Base-by-base conservation (phyloP, 2,329 filamentous ascomycete species). In the Cadophora sp. region DNA sequence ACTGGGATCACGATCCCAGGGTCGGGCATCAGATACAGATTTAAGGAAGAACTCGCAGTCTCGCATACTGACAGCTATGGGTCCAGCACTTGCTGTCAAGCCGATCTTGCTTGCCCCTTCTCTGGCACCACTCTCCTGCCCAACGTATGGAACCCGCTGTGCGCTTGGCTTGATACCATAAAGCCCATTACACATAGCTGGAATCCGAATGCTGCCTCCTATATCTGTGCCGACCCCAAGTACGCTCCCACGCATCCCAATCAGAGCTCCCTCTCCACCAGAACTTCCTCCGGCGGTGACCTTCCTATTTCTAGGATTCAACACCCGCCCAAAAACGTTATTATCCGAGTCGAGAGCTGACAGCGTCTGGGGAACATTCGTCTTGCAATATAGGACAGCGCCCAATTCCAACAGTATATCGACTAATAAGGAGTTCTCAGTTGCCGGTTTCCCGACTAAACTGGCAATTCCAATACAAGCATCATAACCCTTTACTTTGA, bases 341-440 rank as follows among this genome's bases (percentile, higher is more conserved):
- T 90, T 91, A 50, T 86, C 82, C 4, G 83, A 85, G 74, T 91
- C 89, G 50, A 87, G 76, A 8, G 81, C 81, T 72, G 81, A 81
- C 66, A 88, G 77, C 0, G 85, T 86, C 69, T 88, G 86, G 1
- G 90, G 89, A 1, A 92, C 81, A 72, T 91, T 92, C 0, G 90
- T 92, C 78, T 92, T 92, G 71, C 86, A 84, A 71, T 92, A 90
- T n/a, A 90, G 79, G 0, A 92, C 83, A 0, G 90, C 90, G 1
- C 91, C 91, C 0, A 88, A 81, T 22, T 82, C 81, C 29, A 86
- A 79, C 4, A 92, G 78, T 0, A 91, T 79, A 9, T 86, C 81
- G 0, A 91, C 85, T 7, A 91, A 79, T 0, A 84, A 82, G 0
- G 87, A 83, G 75, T 91, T 86, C 69, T 82, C 77, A 37, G 78